phyloP scores from a whole-genome alignment of 176 grass and related monocot species.

The Poa pratensis region DNA sequence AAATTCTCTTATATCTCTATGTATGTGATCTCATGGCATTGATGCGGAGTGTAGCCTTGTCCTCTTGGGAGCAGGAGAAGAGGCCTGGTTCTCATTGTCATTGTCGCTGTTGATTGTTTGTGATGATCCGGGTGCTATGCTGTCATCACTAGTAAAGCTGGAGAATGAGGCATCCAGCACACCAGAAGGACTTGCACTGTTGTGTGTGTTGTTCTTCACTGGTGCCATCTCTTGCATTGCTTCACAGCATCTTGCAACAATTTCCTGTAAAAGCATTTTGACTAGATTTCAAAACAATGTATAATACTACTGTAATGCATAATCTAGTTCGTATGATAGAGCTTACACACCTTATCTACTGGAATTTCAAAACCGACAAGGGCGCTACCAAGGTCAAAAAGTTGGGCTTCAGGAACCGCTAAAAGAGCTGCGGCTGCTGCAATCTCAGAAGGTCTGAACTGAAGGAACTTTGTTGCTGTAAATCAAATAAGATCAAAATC shows the following conservation, averaged over 20 bases:
- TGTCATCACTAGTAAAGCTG: conserved; percentile 56
- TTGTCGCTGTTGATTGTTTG: conserved; percentile 38
- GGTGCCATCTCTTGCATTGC: conserved; percentile 58
- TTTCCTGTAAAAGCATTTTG: conserved; percentile 51
- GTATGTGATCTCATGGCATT: conserved; percentile 31
- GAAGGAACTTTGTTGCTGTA: conserved; percentile 71
- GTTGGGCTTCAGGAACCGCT: conserved; percentile 39
- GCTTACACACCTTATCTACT: conserved; percentile 63
- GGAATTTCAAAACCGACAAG: conserved; percentile 49
- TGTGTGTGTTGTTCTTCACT: conserved; percentile 23
- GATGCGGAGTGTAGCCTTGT: conserved; percentile 45
- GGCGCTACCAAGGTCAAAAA: conserved; percentile 38
- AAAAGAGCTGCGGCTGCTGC: conserved; percentile 63
- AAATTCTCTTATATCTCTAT: not conserved
- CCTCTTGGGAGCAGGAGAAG: conserved; percentile 57
- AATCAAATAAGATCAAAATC: conserved; percentile 26
- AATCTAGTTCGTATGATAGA: not conserved
- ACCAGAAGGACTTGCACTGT: conserved; percentile 40
- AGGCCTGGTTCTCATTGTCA: conserved; percentile 38
- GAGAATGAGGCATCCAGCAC: conserved; percentile 68
- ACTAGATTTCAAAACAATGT: not conserved
- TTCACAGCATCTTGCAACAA: conserved; percentile 57
- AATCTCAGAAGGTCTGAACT: conserved; percentile 80
- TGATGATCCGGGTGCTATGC: conserved; percentile 26
- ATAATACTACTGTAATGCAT: not conserved